phyloP scores from a whole-genome alignment of 2,329 filamentous ascomycete species.

The Blumeria graminis region DNA sequence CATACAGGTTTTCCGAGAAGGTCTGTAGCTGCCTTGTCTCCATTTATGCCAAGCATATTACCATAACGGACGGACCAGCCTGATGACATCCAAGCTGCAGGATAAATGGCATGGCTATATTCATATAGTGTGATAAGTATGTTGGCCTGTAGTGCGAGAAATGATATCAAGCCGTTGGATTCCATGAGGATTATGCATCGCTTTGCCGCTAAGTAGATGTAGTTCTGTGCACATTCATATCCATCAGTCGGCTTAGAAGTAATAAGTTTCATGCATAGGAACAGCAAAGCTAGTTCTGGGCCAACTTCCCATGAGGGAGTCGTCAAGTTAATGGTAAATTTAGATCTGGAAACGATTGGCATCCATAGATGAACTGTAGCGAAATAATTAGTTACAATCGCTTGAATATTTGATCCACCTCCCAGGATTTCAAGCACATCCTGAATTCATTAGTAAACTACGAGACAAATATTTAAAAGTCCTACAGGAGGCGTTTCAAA shows the following conservation, averaged over 20 bases:
- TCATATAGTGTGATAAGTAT: slow-evolving; percentile 24
- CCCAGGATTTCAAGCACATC: slow-evolving; percentile 20
- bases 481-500: slow-evolving; percentile 19
- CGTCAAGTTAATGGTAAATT: slow-evolving; percentile 18
- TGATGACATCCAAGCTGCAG: slow-evolving; percentile 24
- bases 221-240: slow-evolving; percentile 16
- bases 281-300: slow-evolving; percentile 22
- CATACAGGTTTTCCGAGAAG: slow-evolving; percentile 18
- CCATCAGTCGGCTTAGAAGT: slow-evolving; percentile 17
- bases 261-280: slow-evolving; percentile 25
- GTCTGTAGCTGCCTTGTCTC: slow-evolving; percentile 15
- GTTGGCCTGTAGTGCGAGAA: slow-evolving; percentile 22
- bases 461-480: not conserved
- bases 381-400: slow-evolving; percentile 20
- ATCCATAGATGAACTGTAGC: slow-evolving; percentile 22
- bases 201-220: slow-evolving; percentile 21
- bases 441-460: slow-evolving; percentile 7
- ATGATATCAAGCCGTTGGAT: slow-evolving; percentile 18
- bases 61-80: slow-evolving; percentile 22
- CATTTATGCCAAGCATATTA: slow-evolving; percentile 21
- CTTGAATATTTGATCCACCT: slow-evolving; percentile 17
- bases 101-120: slow-evolving; percentile 24
- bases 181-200: slow-evolving; percentile 20
- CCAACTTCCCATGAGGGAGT: slow-evolving; percentile 21
- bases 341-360: slow-evolving; percentile 23